Evolutionary conservation across 768 basidiomycete genomes (phyloP), one percentile per base, ranked within the genome.

Genomic region (Ramaria sp.): DNA sequence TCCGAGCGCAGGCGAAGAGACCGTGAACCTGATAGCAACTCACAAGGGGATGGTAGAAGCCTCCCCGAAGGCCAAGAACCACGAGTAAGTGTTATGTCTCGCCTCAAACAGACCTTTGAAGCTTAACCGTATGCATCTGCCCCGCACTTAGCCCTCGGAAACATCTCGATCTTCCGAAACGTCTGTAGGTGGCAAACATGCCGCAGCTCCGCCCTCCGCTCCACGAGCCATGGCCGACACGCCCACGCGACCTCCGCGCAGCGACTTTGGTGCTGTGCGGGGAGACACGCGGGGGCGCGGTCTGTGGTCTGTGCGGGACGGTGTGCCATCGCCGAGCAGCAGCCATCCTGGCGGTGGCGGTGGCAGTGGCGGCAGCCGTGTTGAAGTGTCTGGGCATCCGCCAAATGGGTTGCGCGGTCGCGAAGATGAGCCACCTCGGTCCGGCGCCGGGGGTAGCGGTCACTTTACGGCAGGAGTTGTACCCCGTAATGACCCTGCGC

Each of bases 1-100:
- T 77, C 81, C 2, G 77, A 86, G 58, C 74, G 87, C 53, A 76
- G 84, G 41, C 68, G 76, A 48, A 81, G 76, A 57, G 85, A 87
- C 52, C 77, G 80, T 28, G 85, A 83, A 30, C 65, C 82, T 83
- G 56, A 44, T 18, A 16, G 16, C 34, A 12, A 5, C 18, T 55
- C 43, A 36, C 41, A 55, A 9, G 73, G 68, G 37, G 79, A 81
- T 48, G 62, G 65, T 36, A 72, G 77, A 48, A 67, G 64, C 20
- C 66, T 66, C 73, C n/a, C 51, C 20, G 51, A 41, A 36, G 42
- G 22, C 3, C 39, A 28, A 44, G 42, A 41, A n/a, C n/a, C n/a
- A n/a, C 22, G 38, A 6, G 22, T 39, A 42, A 24, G 37, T 22
- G 5, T 38, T 22, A 41, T 36, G 27, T 52, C 16, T 47, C n/a